Conservation (phyloP, 106 monocot species). For the Allium fistulosum region DNA sequence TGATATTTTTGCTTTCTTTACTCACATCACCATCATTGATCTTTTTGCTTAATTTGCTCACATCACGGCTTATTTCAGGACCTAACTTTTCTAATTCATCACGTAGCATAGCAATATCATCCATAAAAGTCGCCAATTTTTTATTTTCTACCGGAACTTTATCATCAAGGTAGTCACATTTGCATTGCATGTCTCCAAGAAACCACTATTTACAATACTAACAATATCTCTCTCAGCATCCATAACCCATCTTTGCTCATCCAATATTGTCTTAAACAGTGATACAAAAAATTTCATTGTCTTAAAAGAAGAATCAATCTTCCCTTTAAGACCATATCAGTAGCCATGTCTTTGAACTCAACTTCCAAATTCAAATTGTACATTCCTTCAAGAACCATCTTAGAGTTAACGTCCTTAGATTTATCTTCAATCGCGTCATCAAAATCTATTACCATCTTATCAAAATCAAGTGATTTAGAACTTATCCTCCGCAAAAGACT, state of each 20-base stretch:
- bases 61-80: constrained; percentile 1
- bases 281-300: constrained; percentile 23
- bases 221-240: constrained; percentile 36
- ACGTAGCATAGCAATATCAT: constrained; percentile 18
- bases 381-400: neutral
- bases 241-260: constrained; percentile 33
- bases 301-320: constrained; percentile 34
- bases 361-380: constrained; percentile 7
- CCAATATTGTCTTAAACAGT: constrained; percentile 23
- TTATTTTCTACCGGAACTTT: neutral
- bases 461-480: constrained; percentile 1
- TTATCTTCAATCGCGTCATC: constrained; percentile 10
- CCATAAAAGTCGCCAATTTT: constrained; percentile 13
- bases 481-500: constrained; percentile 17
- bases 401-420: neutral
- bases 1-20: neutral
- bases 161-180: neutral
- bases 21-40: neutral
- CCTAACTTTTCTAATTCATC: constrained; percentile 16
- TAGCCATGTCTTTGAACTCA: constrained; percentile 28
- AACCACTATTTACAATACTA: constrained; percentile 14
- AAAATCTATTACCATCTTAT: neutral
- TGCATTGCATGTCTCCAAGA: constrained; percentile 20
- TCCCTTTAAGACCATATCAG: constrained; percentile 24
- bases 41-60: neutral